phyloP scores from a whole-genome alignment of 2,329 filamentous ascomycete genomes.

The Fusarium poae region DNA sequence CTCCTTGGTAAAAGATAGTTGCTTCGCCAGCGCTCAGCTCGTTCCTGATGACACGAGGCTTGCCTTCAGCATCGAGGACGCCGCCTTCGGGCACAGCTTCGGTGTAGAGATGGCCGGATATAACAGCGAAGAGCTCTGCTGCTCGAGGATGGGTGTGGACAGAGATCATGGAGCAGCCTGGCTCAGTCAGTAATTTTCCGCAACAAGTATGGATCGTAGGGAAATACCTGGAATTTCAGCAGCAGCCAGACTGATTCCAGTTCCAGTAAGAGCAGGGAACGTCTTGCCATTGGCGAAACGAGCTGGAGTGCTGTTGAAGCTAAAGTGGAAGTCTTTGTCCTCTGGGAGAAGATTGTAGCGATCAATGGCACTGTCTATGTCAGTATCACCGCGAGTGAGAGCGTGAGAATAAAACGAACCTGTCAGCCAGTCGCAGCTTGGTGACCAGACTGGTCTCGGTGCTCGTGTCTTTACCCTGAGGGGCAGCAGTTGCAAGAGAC shows the following conservation, averaged over 20 bases:
- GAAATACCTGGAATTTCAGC: conserved; percentile 59
- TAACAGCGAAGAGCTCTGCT: conserved; percentile 65
- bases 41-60: conserved; percentile 58
- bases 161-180: conserved; percentile 67
- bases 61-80: conserved; percentile 52
- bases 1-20: conserved; percentile 67
- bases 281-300: conserved; percentile 66
- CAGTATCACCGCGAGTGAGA: not conserved
- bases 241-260: conserved; percentile 63
- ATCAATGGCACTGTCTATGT: conserved; percentile 52
- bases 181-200: not conserved
- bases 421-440: conserved; percentile 57
- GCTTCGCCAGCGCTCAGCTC: conserved; percentile 60
- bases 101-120: conserved; percentile 61
- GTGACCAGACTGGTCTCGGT: conserved; percentile 51
- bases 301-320: conserved; percentile 57
- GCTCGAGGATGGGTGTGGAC: conserved; percentile 68
- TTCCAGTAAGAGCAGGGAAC: conserved; percentile 68
- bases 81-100: conserved; percentile 66
- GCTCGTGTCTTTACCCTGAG: conserved; percentile 9
- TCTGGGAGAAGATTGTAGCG: conserved; percentile 59
- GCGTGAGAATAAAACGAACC: conserved; percentile 39
- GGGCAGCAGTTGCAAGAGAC: conserved; percentile 49
- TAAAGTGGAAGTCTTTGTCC: conserved; percentile 62
- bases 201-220: accelerated